These are phyloP conservation scores for Ophiostoma sp. DNA, from an alignment of 2,329 filamentous ascomycete species.

Conservation along the genomic window DNA sequence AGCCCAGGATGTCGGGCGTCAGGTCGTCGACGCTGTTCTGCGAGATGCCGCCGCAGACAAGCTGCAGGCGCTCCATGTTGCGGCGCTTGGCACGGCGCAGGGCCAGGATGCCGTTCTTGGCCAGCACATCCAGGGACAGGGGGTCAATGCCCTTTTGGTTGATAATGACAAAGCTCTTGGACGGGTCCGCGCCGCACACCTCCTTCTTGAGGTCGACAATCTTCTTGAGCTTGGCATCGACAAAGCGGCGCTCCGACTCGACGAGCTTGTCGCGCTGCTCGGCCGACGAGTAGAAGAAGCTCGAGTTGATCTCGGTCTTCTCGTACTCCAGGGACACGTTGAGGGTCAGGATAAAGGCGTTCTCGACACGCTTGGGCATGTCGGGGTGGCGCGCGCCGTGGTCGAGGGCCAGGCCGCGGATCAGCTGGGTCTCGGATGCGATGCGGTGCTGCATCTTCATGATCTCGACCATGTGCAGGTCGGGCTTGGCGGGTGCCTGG, in stretches of 20 bases:
- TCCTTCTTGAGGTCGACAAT: constrained; percentile 98
- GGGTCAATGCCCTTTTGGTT: constrained; percentile 99
- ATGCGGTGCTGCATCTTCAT: constrained; percentile 99
- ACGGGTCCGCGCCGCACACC: constrained; percentile 86
- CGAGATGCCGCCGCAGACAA: constrained; percentile 64
- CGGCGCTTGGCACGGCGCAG: constrained; percentile 91
- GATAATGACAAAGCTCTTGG: constrained; percentile 95
- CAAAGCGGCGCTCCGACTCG: constrained; percentile 91
- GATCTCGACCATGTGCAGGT: constrained; percentile 98
- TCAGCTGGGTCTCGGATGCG: constrained; percentile 91
- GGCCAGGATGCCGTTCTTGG: constrained; percentile 96
- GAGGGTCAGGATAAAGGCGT: constrained; percentile 88
- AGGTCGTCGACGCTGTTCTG: constrained; percentile 97
- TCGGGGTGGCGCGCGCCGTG: constrained; percentile 95
- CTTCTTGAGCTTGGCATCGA: constrained; percentile 93
- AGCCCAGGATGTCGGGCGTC: constrained; percentile 80
- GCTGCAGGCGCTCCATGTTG: constrained; percentile 96
- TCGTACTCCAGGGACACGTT: constrained; percentile 98
- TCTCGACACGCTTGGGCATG: constrained; percentile 95
- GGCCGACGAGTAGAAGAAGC: constrained; percentile 97
- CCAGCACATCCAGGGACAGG: constrained; percentile 86
- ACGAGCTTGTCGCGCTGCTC: constrained; percentile 97
- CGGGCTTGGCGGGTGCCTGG: constrained; percentile 81
- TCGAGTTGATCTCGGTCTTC: constrained; percentile 98
- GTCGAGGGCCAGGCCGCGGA: constrained; percentile 85